These are phyloP conservation scores for Amniculicola lignicola DNA, from an alignment of 495 filamentous ascomycete genomes.

Conservation along the genomic window DNA sequence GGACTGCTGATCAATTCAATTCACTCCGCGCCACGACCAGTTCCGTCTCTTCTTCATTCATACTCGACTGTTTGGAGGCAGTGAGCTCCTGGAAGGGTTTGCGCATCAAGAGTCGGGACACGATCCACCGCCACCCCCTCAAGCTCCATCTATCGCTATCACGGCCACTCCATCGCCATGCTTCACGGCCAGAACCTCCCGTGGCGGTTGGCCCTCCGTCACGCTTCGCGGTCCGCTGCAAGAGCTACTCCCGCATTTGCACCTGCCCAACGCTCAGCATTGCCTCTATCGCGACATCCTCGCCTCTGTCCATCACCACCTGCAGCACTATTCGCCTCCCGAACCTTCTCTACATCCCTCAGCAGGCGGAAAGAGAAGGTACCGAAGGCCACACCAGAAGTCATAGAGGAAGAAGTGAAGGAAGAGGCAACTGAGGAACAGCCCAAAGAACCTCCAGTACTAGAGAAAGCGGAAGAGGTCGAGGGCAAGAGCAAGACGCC, in stretches of 20 bases:
- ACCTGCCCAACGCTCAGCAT: constrained; percentile 12
- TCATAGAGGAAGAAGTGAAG: constrained; percentile 32
- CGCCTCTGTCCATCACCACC: constrained; percentile 5
- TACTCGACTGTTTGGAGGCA: too few species aligned
- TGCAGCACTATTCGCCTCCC: constrained; percentile 24
- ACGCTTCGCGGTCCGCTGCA: constrained; percentile 24
- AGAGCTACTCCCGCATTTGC: constrained; percentile 5
- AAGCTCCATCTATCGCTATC: not conserved
- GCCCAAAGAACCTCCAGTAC: constrained; percentile 47
- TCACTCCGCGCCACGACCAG: constrained; percentile 2
- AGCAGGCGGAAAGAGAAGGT: constrained; percentile 43
- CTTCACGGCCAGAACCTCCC: constrained; percentile 51
- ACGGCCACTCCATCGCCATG: constrained; percentile 39
- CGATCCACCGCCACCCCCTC: too few species aligned
- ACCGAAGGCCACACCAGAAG: constrained; percentile 25
- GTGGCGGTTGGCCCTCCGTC: constrained; percentile 49
- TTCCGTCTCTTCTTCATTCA: not conserved
- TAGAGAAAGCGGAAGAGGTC: constrained; percentile 42
- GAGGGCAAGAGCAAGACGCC: constrained; percentile 47
- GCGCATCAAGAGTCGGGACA: too few species aligned
- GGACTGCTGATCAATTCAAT: constrained; percentile 20
- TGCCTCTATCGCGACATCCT: not conserved
- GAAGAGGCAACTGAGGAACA: constrained; percentile 49
- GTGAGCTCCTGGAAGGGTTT: too few species aligned
- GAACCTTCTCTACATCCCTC: constrained; percentile 41